These are phyloP conservation scores for Lepiota brunneoincarnata DNA, from an alignment of 768 basidiomycete species.

Conservation along the genomic window DNA sequence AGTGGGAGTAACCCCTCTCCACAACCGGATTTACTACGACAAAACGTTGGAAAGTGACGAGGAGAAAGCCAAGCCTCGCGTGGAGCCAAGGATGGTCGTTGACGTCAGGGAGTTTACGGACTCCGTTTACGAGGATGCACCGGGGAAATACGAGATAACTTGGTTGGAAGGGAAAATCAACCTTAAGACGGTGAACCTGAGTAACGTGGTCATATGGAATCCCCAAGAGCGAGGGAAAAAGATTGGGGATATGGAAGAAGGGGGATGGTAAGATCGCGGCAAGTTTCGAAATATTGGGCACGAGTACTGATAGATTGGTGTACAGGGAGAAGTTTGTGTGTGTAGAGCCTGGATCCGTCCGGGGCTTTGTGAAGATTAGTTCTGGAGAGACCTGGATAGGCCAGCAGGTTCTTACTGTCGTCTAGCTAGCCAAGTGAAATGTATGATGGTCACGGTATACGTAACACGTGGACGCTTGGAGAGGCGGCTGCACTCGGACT, in stretches of 20 bases:
- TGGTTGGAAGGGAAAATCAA: conserved; percentile 59
- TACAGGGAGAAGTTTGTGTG: conserved; percentile 84
- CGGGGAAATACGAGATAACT: conserved; percentile 50
- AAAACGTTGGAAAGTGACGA: conserved; percentile 68
- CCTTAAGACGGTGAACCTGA: conserved; percentile 53
- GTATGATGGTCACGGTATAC: neutral
- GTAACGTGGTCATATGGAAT: conserved; percentile 95
- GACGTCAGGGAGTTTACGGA: conserved; percentile 70
- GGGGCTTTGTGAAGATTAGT: conserved; percentile 62
- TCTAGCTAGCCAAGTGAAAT: no score
- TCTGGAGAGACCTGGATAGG: conserved; percentile 76
- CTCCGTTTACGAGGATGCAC: conserved; percentile 70
- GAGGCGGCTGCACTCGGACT: neutral
- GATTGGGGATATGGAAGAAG: conserved; percentile 87
- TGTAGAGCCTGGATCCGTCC: conserved; percentile 86
- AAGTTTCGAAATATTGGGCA: neutral
- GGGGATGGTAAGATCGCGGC: conserved; percentile 66
- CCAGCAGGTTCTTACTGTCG: conserved; percentile 61
- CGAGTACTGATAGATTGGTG: neutral
- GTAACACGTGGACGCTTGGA: neutral
- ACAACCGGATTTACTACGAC: conserved; percentile 69
- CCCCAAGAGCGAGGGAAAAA: conserved; percentile 71
- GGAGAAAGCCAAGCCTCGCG: conserved; percentile 45
- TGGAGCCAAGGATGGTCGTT: conserved; percentile 60
- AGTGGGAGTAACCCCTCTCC: conserved; percentile 62